Evolutionary conservation across 257 asterid species (phyloP).

Genomic region (Knoxia roxburghii): DNA sequence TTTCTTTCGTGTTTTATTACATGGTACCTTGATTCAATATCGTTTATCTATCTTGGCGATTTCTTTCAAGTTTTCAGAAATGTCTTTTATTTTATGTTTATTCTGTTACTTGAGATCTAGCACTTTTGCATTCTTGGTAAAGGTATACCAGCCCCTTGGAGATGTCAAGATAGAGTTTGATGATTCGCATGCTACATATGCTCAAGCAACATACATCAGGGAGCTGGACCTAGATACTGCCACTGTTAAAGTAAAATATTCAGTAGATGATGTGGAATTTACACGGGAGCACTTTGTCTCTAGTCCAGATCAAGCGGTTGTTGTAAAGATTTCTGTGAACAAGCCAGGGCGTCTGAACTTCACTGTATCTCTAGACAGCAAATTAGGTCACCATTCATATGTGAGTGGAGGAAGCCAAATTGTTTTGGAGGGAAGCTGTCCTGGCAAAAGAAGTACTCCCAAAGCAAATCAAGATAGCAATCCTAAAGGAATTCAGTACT

Average conservation of each 20-base stretch:
- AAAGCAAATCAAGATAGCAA: conserved; percentile 25
- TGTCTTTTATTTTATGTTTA: neutral
- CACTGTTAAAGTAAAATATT: conserved; percentile 50
- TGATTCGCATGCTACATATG: conserved; percentile 37
- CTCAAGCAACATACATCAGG: conserved; percentile 47
- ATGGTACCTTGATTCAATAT: neutral
- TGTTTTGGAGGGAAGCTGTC: conserved; percentile 57
- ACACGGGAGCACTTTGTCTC: conserved; percentile 60
- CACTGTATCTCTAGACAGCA: conserved; percentile 48
- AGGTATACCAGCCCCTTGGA: conserved; percentile 85
- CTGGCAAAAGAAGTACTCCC: conserved; percentile 40
- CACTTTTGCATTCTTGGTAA: conserved; percentile 6
- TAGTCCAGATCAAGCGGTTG: conserved; percentile 61
- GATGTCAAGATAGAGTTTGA: conserved; percentile 63
- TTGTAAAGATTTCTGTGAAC: conserved; percentile 47
- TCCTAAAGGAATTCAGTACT: conserved; percentile 51
- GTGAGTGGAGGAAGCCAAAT: conserved; percentile 46
- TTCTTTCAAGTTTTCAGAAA: neutral
- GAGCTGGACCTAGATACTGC: conserved; percentile 81
- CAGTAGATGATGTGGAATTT: conserved; percentile 36
- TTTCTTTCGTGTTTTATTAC: neutral
- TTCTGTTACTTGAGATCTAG: neutral
- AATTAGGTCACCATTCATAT: conserved; percentile 48
- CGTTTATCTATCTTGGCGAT: neutral
- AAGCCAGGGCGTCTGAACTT: conserved; percentile 47